Percentiles rank a stretch among this genome's conserved stretches.
Conservation (phyloP, 2,329 filamentous ascomycete genomes). For the Geosmithia flava region DNA sequence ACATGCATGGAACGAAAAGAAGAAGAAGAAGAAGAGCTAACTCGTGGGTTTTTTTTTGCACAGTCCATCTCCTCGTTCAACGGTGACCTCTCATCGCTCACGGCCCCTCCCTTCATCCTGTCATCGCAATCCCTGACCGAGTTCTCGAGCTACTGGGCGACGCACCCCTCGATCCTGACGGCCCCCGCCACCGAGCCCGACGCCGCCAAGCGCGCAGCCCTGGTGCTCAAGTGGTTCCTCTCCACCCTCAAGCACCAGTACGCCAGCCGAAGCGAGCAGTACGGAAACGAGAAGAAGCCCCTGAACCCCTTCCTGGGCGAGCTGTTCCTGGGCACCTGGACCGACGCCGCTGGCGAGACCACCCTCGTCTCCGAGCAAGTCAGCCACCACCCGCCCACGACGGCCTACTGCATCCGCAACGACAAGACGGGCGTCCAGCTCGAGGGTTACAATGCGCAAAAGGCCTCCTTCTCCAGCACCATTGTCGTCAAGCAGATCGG, state of each 20-base stretch:
- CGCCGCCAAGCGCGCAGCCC: conserved; percentile 66
- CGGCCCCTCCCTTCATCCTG: conserved; percentile 72
- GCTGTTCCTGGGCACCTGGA: conserved; percentile 86
- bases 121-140: conserved; percentile 68
- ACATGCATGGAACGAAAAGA: background rate
- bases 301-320: conserved; percentile 94
- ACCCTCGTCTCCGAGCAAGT: conserved; percentile 90
- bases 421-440: conserved; percentile 64
- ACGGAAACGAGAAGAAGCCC: conserved; percentile 92
- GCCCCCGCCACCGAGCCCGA: conserved; percentile 72
- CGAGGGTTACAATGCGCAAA: conserved; percentile 92
- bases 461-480: conserved; percentile 85
- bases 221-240: conserved; percentile 95
- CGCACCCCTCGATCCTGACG: conserved; percentile 65
- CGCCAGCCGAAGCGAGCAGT: conserved; percentile 60
- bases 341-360: conserved; percentile 69
- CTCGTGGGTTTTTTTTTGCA: conserved; percentile 1
- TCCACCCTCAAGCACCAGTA: conserved; percentile 85
- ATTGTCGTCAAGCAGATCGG: conserved; percentile 94
- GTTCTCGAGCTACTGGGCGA: conserved; percentile 74
- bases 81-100: conserved; percentile 69
- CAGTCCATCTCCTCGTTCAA: conserved; percentile 71
- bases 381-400: conserved; percentile 86
- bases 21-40: background rate
- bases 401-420: conserved; percentile 88